Evolutionary conservation across 345 rosid genomes (phyloP).

Genomic region (Melaleuca alternifolia): DNA sequence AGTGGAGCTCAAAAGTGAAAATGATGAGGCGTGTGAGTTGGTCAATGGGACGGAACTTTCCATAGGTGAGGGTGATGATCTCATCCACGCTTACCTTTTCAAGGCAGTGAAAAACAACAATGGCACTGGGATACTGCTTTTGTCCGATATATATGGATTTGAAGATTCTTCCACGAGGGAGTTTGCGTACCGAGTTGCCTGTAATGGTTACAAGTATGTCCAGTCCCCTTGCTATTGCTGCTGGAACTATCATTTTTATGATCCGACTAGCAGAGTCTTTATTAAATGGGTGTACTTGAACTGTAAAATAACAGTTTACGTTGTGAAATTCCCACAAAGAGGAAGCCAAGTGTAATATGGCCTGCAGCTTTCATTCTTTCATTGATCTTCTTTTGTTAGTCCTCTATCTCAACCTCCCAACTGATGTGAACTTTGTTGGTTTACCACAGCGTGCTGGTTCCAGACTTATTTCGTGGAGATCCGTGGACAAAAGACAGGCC

Average conservation of each 20-base stretch:
- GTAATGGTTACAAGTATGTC: slow-evolving; percentile 79
- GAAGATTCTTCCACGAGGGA: slow-evolving; percentile 77
- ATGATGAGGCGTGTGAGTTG: slow-evolving; percentile 72
- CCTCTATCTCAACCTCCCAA: neutral
- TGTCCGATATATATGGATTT: slow-evolving; percentile 73
- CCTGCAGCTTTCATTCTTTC: neutral
- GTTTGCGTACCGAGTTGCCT: slow-evolving; percentile 82
- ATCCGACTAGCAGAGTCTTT: neutral
- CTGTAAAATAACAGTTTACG: neutral
- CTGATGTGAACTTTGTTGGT: neutral
- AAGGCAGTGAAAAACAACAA: slow-evolving; percentile 86
- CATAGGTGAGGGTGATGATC: slow-evolving; percentile 41
- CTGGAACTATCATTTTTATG: neutral
- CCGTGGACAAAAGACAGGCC: slow-evolving; percentile 61
- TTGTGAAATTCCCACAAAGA: neutral
- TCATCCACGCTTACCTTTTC: slow-evolving; percentile 52
- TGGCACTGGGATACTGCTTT: slow-evolving; percentile 55
- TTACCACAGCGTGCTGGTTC: slow-evolving; percentile 67
- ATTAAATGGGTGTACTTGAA: neutral
- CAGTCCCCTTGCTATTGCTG: neutral
- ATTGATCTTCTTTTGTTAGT: neutral
- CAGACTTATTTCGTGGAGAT: slow-evolving; percentile 78
- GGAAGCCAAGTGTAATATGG: neutral
- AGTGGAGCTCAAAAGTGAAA: slow-evolving; percentile 28
- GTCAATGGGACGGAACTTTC: slow-evolving; percentile 61